A percentile compares a stretch with the other conserved stretches of the same genome.
These are phyloP conservation scores for Crithidia fasciculata DNA, from an alignment of 208 protist species.

Conservation along the genomic window DNA sequence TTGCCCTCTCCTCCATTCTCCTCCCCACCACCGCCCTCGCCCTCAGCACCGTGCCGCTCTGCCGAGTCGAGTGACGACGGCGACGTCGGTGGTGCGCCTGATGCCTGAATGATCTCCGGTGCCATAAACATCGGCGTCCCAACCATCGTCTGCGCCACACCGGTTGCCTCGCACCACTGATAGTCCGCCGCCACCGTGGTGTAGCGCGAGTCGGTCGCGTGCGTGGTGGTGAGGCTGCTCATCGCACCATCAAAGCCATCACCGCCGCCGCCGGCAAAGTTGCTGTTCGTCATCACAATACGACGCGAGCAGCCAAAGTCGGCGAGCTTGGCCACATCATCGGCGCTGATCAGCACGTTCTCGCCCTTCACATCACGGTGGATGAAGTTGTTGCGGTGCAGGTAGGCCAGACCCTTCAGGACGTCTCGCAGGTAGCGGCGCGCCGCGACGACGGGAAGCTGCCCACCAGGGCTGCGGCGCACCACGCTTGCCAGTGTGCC, in stretches of 20 bases:
- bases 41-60: neutral
- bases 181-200: conserved; percentile 31
- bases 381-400: conserved; percentile 80
- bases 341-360: conserved; percentile 82
- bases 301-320: conserved; percentile 94
- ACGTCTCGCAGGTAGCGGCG: conserved; percentile 81
- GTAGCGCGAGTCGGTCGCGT: conserved; percentile 28
- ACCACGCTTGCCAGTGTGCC: conserved; percentile 61
- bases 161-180: conserved; percentile 37
- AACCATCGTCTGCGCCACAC: conserved; percentile 76
- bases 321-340: conserved; percentile 90
- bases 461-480: conserved; percentile 50
- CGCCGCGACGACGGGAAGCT: conserved; percentile 43
- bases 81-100: conserved; percentile 7
- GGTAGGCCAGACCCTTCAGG: conserved; percentile 78
- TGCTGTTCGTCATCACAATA: conserved; percentile 52
- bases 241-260: conserved; percentile 20
- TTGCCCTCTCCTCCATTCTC: neutral
- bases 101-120: conserved; percentile 72
- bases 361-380: conserved; percentile 90
- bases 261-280: conserved; percentile 1
- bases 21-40: neutral
- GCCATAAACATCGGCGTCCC: conserved; percentile 90
- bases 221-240: conserved; percentile 24
- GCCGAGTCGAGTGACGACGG: conserved; percentile 6